These are phyloP conservation scores for Ambrosia trifida DNA, from an alignment of 129 eudicot species.

Conservation along the genomic window DNA sequence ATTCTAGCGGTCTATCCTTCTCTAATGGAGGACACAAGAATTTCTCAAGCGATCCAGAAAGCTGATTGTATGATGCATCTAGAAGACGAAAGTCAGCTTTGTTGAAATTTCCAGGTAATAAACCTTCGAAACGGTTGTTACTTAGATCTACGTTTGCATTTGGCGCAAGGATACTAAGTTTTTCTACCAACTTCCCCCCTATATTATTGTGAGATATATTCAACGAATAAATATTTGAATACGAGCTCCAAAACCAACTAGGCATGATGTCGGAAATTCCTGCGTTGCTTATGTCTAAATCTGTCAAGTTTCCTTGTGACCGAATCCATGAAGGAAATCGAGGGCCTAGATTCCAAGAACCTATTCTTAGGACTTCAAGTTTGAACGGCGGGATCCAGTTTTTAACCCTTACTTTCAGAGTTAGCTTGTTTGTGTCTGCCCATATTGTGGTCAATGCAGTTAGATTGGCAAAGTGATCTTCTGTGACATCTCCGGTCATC, in stretches of 20 bases:
- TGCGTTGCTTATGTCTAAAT: slow-evolving; percentile 27
- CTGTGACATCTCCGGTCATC: slow-evolving; percentile 39
- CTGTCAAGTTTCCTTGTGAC: slow-evolving; percentile 24
- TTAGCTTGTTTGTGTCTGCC: slow-evolving; percentile 35
- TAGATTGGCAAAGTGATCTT: slow-evolving; percentile 44
- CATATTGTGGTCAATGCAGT: slow-evolving; percentile 11
- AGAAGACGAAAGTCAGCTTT: slow-evolving; percentile 13
- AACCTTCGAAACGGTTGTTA: slow-evolving; percentile 42
- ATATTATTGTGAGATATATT: slow-evolving; percentile 42
- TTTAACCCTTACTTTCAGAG: slow-evolving; percentile 4
- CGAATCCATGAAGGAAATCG: slow-evolving; percentile 41
- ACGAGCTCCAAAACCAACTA: slow-evolving; percentile 37
- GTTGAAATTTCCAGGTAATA: slow-evolving; percentile 32
- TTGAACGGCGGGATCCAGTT: slow-evolving; percentile 44
- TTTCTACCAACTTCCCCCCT: slow-evolving; percentile 24
- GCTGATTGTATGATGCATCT: slow-evolving; percentile 44
- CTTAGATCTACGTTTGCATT: slow-evolving; percentile 25
- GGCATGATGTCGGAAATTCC: slow-evolving; percentile 35
- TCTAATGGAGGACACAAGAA: slow-evolving; percentile 38
- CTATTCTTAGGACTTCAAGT: slow-evolving; percentile 9
- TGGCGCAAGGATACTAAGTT: slow-evolving; percentile 23
- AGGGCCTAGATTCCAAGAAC: slow-evolving; percentile 36
- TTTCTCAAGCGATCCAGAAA: slow-evolving; percentile 37
- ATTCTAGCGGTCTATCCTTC: slow-evolving; percentile 5
- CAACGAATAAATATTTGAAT: neutral